Percentiles rank a stretch among this genome's conserved stretches.
Conservation (phyloP, 257 asterid genomes). For the Przewalskia tangutica region DNA sequence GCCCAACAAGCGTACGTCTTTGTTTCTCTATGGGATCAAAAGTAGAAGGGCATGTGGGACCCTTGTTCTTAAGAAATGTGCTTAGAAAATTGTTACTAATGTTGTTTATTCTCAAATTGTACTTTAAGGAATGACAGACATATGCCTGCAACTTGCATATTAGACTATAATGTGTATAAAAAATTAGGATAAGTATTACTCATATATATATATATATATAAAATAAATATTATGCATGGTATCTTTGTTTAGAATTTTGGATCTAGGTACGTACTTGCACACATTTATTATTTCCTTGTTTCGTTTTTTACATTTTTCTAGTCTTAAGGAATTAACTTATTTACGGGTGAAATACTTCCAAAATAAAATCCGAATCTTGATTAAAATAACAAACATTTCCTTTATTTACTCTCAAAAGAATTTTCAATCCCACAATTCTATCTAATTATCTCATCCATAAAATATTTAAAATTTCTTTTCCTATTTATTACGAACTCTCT, state of each 20-base stretch:
- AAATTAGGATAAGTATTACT: not conserved
- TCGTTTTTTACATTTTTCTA: not conserved
- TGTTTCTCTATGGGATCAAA: constrained; percentile 21
- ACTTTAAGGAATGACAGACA: not conserved
- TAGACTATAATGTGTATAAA: constrained; percentile 5
- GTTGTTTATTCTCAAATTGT: not conserved
- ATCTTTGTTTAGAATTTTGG: not conserved
- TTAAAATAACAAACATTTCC: too few species aligned
- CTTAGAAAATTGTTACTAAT: not conserved
- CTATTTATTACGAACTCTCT: too few species aligned
- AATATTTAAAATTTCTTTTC: too few species aligned
- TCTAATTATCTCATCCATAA: too few species aligned
- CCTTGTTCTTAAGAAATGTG: not conserved
- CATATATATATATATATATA: not conserved
- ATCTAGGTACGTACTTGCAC: not conserved
- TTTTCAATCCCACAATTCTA: too few species aligned
- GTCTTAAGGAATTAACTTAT: not conserved
- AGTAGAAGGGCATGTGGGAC: constrained; percentile 13
- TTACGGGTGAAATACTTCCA: not conserved
- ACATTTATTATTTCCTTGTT: not conserved
- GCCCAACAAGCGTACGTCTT: constrained; percentile 25
- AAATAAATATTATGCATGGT: not conserved
- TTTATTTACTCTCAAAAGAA: too few species aligned
- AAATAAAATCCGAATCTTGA: not conserved
- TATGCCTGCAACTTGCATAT: constrained; percentile 5